Evolutionary conservation across 1,284 basidiomycete species (phyloP), one percentile per base, ranked within the genome.

Genomic region (Cutaneotrichosporon mucoides): DNA sequence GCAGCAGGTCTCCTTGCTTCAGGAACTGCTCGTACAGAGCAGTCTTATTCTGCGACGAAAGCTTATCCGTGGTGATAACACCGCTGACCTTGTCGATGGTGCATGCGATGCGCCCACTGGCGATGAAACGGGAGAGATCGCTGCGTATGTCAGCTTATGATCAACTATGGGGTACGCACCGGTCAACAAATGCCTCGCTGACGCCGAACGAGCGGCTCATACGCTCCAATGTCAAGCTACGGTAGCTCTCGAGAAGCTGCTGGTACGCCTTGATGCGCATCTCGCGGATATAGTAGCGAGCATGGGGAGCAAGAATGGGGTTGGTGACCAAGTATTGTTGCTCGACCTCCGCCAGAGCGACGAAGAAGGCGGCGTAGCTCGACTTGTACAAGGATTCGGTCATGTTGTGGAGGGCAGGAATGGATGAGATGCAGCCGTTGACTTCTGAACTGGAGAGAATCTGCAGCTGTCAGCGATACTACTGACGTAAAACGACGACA

Each of bases 261-360:
- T 84, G 81, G 79, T 98, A 99, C 3, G 94, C 93, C 48, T 92
- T 87, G 70, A 99, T 94, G 46, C 95, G 87, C 90, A 98, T 94
- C 78, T 98, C 96, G 53, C 94, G 87, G 16, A 95, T 85, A 76
- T 96, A 98, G 82, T 83, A 97, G 4, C 90, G 85, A 1, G 92
- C 85, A 73, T 99, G 96, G 0, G 88, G 88, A 6, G 87, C 84
- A 47, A 98, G 84, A 48, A 93, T 80, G 34, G 91, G 88, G 13
- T 90, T 95, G 9, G 92, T 88, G 16, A 94, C 80, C 60, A 98
- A 86, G 73, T 90, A 86, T 0, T 84, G 84, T 79, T 93, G 87
- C 78, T 97, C 93, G 49, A 97, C 86, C 6, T 88, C 88, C 16
- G 92, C 91, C 13, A 98, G 84, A 0, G 94, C 88, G 38, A 87